A percentile compares a stretch with the other conserved stretches of the same genome.
phyloP scores from a whole-genome alignment of 1,284 basidiomycete species.

The Pyrrhoderma lamaoense region DNA sequence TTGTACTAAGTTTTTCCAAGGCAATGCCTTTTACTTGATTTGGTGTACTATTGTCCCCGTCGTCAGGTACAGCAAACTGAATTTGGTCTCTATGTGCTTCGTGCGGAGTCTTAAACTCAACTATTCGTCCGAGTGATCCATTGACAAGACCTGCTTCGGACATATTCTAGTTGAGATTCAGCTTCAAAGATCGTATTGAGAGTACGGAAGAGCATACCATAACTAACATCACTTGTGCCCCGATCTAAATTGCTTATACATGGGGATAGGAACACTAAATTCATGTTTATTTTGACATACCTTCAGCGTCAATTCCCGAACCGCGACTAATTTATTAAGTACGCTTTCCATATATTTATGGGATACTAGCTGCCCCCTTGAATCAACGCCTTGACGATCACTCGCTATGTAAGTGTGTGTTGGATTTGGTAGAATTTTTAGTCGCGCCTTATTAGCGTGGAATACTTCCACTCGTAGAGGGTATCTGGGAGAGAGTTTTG shows the following conservation, averaged over 20 bases:
- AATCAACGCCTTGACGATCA: conserved; percentile 30
- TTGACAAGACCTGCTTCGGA: conserved; percentile 81
- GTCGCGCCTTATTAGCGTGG: conserved; percentile 42
- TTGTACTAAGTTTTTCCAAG: not conserved
- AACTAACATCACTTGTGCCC: conserved; percentile 69
- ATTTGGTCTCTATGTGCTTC: conserved; percentile 25
- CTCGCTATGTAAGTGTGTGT: conserved; percentile 31
- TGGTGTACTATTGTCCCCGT: not conserved
- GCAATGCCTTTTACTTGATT: not conserved
- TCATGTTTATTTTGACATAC: conserved; percentile 33
- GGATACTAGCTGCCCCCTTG: conserved; percentile 19
- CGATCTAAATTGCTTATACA: conserved; percentile 35
- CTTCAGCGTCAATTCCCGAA: conserved; percentile 24
- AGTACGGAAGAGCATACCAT: conserved; percentile 27
- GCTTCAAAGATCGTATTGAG: not conserved
- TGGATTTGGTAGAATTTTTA: conserved; percentile 29
- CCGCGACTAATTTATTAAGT: conserved; percentile 26
- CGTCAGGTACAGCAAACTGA: conserved; percentile 23
- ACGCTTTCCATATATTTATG: conserved; percentile 21
- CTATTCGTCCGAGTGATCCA: conserved; percentile 71
- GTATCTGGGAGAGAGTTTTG: conserved; percentile 39
- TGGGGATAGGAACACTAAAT: conserved; percentile 16
- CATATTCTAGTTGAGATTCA: conserved; percentile 21
- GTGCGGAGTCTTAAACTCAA: conserved; percentile 42
- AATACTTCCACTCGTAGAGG: conserved; percentile 84